A percentile compares a stretch with the other conserved stretches of the same genome.
Conservation (phyloP, 768 basidiomycete genomes). For the Suillus cothurnatus region DNA sequence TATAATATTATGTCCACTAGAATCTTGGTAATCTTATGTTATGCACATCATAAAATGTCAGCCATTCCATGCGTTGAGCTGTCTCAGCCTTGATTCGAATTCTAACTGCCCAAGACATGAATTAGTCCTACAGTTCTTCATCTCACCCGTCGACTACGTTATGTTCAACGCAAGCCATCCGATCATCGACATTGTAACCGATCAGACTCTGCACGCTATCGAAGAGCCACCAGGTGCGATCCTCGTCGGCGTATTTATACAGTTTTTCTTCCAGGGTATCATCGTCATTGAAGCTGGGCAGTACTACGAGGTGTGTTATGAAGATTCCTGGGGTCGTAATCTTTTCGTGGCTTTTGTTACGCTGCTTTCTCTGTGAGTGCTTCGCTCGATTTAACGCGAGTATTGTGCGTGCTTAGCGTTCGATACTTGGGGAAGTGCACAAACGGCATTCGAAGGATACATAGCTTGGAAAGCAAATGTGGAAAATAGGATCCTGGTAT, state of each 20-base stretch:
- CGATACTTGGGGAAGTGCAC: conserved; percentile 28
- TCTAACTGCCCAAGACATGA: neutral
- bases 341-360: conserved; percentile 43
- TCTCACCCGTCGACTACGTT: neutral
- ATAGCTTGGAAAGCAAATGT: conserved; percentile 44
- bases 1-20: conserved; percentile 16
- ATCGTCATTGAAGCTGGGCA: conserved; percentile 42
- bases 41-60: neutral
- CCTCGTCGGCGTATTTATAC: conserved; percentile 47
- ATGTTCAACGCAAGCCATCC: conserved; percentile 2
- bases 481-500: conserved; percentile 36
- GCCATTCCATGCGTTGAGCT: neutral
- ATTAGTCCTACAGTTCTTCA: no score
- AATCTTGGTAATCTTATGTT: conserved; percentile 18
- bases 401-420: neutral
- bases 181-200: neutral
- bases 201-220: conserved; percentile 22
- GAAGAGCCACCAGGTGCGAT: conserved; percentile 41
- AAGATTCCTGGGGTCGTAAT: conserved; percentile 47
- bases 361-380: conserved; percentile 43
- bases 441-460: conserved; percentile 44
- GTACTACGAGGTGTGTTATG: conserved; percentile 44
- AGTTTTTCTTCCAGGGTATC: conserved; percentile 50
- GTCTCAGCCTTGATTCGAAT: neutral
- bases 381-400: neutral